Percentiles rank a stretch among this genome's conserved stretches.
These are phyloP conservation scores for Rhizopus arrhizus DNA, from an alignment of 371 early-diverging fungal genomes.

Conservation along the genomic window DNA sequence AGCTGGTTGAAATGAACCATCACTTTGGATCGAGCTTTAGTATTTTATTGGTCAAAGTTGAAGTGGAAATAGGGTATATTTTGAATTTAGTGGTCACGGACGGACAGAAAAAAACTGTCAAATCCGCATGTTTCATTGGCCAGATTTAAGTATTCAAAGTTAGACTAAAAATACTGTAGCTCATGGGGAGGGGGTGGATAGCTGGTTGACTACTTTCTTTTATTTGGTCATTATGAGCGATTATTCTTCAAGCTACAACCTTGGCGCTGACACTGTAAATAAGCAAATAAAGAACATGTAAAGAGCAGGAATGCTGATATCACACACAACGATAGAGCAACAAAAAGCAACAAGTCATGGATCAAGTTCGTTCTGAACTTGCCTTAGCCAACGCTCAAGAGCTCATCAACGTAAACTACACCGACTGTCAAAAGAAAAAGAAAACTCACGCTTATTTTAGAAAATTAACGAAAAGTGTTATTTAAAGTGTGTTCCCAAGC, in stretches of 20 bases:
- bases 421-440: neutral
- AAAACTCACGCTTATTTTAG: constrained; percentile 29
- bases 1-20: too few species aligned
- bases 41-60: too few species aligned
- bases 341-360: constrained; percentile 84
- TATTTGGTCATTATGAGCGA: constrained; percentile 31
- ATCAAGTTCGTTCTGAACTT: constrained; percentile 80
- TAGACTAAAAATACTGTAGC: too few species aligned
- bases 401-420: constrained; percentile 70
- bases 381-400: constrained; percentile 89
- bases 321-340: constrained; percentile 36
- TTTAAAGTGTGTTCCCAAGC: constrained; percentile 78
- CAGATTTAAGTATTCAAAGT: too few species aligned
- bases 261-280: constrained; percentile 38
- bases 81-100: too few species aligned
- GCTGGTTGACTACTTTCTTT: too few species aligned
- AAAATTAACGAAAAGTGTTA: constrained; percentile 88
- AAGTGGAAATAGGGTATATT: too few species aligned
- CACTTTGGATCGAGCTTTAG: too few species aligned
- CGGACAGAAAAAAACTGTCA: too few species aligned
- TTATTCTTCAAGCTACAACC: constrained; percentile 44
- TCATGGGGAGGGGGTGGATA: too few species aligned
- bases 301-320: neutral
- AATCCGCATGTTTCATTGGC: too few species aligned
- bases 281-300: neutral